Conservation (phyloP, 495 filamentous ascomycete genomes). For the Cudoniella acicularis region DNA sequence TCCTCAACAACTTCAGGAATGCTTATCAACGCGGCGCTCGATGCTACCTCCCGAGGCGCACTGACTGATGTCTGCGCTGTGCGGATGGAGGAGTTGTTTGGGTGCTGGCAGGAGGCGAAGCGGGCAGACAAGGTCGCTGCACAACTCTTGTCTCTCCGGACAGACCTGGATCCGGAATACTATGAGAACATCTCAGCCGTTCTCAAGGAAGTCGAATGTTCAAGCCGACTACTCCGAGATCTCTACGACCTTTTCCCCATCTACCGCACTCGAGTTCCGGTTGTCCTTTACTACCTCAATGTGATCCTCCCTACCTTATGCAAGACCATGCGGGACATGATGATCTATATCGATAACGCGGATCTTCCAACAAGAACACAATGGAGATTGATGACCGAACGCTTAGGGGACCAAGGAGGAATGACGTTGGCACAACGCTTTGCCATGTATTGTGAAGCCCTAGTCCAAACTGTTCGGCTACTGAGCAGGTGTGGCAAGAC, state of each 20-base stretch:
- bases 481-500: conserved; percentile 28
- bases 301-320: conserved; percentile 48
- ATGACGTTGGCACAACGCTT: conserved; percentile 47
- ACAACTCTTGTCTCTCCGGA: conserved; percentile 17
- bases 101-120: conserved; percentile 27
- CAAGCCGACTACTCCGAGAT: conserved; percentile 44
- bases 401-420: conserved; percentile 37
- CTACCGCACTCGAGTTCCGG: conserved; percentile 40
- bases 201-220: conserved; percentile 19
- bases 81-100: conserved; percentile 26
- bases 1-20: conserved; percentile 8
- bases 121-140: conserved; percentile 21
- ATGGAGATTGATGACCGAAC: conserved; percentile 49
- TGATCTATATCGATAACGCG: conserved; percentile 44
- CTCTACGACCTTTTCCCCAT: conserved; percentile 48
- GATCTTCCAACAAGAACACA: conserved; percentile 38
- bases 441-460: conserved; percentile 48
- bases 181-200: conserved; percentile 22
- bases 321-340: conserved; percentile 48
- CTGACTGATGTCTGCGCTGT: conserved; percentile 24
- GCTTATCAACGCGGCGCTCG: conserved; percentile 6
- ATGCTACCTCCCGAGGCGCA: conserved; percentile 12
- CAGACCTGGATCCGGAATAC: conserved; percentile 11
- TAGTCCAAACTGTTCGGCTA: conserved; percentile 43
- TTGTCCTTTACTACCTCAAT: conserved; percentile 48